These are phyloP conservation scores for Penicillium hesseltinei DNA, from an alignment of 2,329 filamentous ascomycete genomes.

Conservation along the genomic window DNA sequence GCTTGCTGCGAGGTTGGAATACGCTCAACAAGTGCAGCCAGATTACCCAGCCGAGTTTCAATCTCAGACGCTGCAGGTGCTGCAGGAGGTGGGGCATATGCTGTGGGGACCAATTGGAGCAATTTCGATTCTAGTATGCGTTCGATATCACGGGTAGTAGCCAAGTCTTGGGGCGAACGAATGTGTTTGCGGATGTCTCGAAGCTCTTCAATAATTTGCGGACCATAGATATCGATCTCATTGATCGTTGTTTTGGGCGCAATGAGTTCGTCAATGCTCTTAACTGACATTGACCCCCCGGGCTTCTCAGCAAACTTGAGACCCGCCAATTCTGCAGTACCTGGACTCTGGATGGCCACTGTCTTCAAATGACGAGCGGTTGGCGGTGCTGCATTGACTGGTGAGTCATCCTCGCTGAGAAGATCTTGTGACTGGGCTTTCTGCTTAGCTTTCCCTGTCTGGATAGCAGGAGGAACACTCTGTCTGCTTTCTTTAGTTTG, in stretches of 20 bases:
- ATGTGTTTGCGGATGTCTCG: background rate
- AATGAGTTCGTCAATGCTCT: conserved; percentile 2
- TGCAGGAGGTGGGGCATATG: background rate
- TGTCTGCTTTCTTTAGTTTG: background rate
- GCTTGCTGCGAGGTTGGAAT: background rate
- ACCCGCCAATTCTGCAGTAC: background rate
- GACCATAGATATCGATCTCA: background rate
- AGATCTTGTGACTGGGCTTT: background rate
- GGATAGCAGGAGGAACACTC: background rate
- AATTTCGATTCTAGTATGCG: background rate
- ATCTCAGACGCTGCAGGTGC: background rate
- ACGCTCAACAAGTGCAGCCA: background rate
- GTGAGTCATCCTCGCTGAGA: background rate
- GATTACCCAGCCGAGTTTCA: background rate
- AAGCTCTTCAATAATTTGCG: background rate
- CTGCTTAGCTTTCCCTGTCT: background rate
- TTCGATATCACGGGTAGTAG: background rate
- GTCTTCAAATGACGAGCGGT: background rate
- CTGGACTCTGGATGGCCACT: background rate
- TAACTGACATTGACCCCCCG: background rate
- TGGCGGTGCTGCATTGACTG: no score
- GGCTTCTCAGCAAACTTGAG: background rate
- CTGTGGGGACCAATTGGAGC: background rate
- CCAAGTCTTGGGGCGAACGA: background rate
- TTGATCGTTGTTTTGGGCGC: background rate